A percentile compares a stretch with the other conserved stretches of the same genome.
phyloP scores from a whole-genome alignment of 768 basidiomycete genomes.

The Hirschioporus abietinus region DNA sequence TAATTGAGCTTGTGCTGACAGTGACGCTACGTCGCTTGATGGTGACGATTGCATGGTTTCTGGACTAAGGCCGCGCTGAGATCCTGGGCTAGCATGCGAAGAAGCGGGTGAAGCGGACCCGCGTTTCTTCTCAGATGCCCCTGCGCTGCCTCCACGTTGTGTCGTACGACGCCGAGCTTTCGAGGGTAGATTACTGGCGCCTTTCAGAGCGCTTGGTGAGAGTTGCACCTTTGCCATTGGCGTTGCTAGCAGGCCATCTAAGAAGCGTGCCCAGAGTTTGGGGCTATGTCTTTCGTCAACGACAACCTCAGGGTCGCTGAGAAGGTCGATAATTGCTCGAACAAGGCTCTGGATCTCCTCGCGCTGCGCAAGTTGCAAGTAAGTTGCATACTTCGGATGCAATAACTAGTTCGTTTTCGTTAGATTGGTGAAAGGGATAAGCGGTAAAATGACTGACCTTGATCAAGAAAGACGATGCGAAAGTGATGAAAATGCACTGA shows the following conservation, averaged over 20 bases:
- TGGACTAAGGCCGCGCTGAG: not conserved
- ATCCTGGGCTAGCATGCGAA: not conserved
- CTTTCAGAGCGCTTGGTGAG: not conserved
- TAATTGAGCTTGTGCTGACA: not conserved
- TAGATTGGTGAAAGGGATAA: not conserved
- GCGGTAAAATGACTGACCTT: slow-evolving; percentile 42
- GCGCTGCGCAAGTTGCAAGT: slow-evolving; percentile 54
- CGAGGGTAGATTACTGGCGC: not conserved
- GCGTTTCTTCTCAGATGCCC: not conserved
- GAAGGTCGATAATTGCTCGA: slow-evolving; percentile 58
- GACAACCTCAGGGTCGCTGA: slow-evolving; percentile 64
- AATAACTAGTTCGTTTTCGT: slow-evolving; percentile 44
- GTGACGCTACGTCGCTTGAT: not conserved
- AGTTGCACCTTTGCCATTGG: slow-evolving; percentile 35
- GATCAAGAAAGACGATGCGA: slow-evolving; percentile 77
- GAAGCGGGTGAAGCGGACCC: not conserved
- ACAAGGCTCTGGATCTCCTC: slow-evolving; percentile 58
- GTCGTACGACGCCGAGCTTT: not conserved
- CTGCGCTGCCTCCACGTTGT: not conserved
- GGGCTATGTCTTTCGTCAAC: slow-evolving; percentile 81
- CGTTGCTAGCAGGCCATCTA: slow-evolving; percentile 63
- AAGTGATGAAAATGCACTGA: slow-evolving; percentile 73
- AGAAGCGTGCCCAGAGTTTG: slow-evolving; percentile 74
- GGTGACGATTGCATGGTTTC: not conserved
- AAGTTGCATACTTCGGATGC: slow-evolving; percentile 65